These are phyloP conservation scores for Puccinia sorghi DNA, from an alignment of 1,284 basidiomycete species.

Conservation along the genomic window DNA sequence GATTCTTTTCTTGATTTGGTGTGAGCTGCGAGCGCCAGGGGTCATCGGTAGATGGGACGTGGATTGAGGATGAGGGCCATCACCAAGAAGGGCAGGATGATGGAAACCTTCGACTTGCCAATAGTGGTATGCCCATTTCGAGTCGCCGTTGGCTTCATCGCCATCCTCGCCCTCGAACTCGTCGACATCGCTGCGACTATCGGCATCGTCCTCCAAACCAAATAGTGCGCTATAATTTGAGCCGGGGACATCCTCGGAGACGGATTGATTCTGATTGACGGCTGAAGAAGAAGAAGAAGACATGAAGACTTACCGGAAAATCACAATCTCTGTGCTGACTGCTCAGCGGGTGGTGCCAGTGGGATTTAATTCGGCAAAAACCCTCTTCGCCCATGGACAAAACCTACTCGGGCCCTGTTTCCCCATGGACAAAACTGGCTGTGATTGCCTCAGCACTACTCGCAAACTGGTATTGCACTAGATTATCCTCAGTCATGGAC, in stretches of 20 bases:
- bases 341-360: no score
- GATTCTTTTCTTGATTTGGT: constrained; percentile 25
- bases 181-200: constrained; percentile 48
- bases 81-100: constrained; percentile 18
- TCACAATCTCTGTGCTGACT: no score
- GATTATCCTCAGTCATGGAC: no score
- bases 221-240: constrained; percentile 34
- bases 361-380: no score
- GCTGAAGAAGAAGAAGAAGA: no score
- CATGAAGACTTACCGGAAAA: no score
- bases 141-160: constrained; percentile 24
- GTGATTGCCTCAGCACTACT: no score
- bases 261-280: constrained; percentile 18
- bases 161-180: constrained; percentile 50
- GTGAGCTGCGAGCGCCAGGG: constrained; percentile 31
- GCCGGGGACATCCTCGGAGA: constrained; percentile 11
- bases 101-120: constrained; percentile 45
- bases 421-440: no score
- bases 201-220: constrained; percentile 34
- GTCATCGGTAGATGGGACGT: constrained; percentile 32
- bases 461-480: no score
- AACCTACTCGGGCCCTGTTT: no score
- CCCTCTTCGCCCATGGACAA: no score
- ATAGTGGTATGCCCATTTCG: constrained; percentile 36
- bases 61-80: constrained; percentile 20